Conservation (phyloP, 164 flowering plant species). For the Aristolochia fimbriata region DNA sequence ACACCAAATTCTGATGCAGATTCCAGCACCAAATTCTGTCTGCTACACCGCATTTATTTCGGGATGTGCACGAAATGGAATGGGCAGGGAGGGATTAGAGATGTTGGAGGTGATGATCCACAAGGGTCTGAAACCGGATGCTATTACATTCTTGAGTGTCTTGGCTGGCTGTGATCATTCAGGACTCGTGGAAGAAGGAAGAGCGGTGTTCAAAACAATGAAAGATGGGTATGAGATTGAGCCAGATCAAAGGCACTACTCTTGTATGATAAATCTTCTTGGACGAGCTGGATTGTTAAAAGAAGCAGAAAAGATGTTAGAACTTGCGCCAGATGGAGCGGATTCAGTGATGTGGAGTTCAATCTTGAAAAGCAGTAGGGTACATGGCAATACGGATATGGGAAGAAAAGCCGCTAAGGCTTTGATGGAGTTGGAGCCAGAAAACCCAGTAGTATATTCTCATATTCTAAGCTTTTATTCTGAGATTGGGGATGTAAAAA, state of each 20-base stretch:
- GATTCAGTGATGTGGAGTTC: conserved; percentile 59
- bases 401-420: conserved; percentile 44
- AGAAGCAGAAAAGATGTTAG: conserved; percentile 57
- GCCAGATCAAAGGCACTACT: conserved; percentile 48
- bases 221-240: conserved; percentile 20
- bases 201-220: conserved; percentile 41
- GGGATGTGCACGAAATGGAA: conserved; percentile 60
- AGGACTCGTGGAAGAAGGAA: conserved; percentile 61
- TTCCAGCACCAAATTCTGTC: conserved; percentile 34
- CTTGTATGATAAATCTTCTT: conserved; percentile 70
- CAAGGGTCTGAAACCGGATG: conserved; percentile 29
- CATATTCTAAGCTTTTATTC: conserved; percentile 27
- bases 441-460: conserved; percentile 29
- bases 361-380: conserved; percentile 48
- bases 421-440: conserved; percentile 43
- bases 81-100: conserved; percentile 45
- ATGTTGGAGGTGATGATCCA: conserved; percentile 21
- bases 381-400: conserved; percentile 31
- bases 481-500: conserved; percentile 47
- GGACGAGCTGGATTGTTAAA: conserved; percentile 55
- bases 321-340: conserved; percentile 17
- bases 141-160: conserved; percentile 48
- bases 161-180: conserved; percentile 63
- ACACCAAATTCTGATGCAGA: conserved; percentile 24
- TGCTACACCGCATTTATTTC: conserved; percentile 59